Percentiles rank a stretch among this genome's conserved stretches.
Evolutionary conservation across 1,284 basidiomycete genomes (phyloP).

Genomic region (Apiotrichum mycotoxinovorans): DNA sequence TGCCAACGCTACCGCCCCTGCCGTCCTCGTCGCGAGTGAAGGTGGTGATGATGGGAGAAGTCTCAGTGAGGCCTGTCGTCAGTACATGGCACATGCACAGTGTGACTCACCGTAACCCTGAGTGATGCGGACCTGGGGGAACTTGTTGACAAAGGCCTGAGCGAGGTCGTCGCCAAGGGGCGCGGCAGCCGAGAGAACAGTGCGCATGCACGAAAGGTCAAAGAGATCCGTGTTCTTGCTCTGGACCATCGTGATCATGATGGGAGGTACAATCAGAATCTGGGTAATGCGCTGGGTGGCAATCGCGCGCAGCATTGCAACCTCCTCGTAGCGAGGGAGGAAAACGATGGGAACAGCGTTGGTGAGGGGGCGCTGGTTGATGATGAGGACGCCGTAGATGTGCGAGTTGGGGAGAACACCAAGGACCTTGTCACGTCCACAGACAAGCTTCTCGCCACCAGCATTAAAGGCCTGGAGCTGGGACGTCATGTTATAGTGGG

Average conservation of each 20-base stretch:
- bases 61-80: conserved; percentile 48
- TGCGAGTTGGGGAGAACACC: conserved; percentile 21
- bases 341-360: conserved; percentile 63
- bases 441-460: conserved; percentile 2
- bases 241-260: conserved; percentile 59
- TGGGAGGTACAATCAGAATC: conserved; percentile 74
- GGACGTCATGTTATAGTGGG: conserved; percentile 61
- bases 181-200: conserved; percentile 74
- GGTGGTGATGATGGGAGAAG: conserved; percentile 42
- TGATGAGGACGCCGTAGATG: conserved; percentile 24
- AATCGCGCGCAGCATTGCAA: conserved; percentile 66
- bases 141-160: conserved; percentile 25
- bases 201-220: conserved; percentile 61
- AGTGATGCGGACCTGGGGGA: conserved; percentile 29
- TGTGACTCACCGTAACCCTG: conserved; percentile 48
- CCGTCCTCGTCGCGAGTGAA: conserved; percentile 31
- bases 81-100: background rate
- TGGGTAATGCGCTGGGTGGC: conserved; percentile 65
- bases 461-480: conserved; percentile 24
- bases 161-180: conserved; percentile 59
- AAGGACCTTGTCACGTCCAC: conserved; percentile 48
- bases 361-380: conserved; percentile 62
- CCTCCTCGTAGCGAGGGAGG: conserved; percentile 61
- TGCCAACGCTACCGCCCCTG: conserved; percentile 64
- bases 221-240: conserved; percentile 63